Percentiles rank a stretch among this genome's conserved stretches.
phyloP scores from a whole-genome alignment of 345 rosid species.

The Erysimum cheiranthoides region DNA sequence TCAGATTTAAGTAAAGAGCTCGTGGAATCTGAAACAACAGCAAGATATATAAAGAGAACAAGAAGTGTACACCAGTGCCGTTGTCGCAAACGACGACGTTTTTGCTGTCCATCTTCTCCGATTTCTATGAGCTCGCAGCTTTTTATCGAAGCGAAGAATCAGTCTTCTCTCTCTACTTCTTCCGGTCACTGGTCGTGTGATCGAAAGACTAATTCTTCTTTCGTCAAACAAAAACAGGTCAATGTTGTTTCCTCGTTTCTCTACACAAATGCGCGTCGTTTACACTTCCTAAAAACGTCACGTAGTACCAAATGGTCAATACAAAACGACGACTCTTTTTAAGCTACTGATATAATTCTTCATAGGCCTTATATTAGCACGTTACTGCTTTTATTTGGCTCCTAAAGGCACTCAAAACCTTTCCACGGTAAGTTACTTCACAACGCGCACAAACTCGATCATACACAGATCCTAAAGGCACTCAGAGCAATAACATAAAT shows the following conservation, averaged over 20 bases:
- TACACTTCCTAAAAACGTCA: constrained; percentile 1
- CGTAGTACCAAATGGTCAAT: background rate
- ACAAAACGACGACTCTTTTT: background rate
- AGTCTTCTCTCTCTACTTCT: constrained; percentile 10
- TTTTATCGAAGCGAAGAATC: constrained; percentile 40
- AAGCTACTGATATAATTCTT: background rate
- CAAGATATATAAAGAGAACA: background rate
- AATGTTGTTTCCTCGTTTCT: constrained; percentile 21
- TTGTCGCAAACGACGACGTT: constrained; percentile 95
- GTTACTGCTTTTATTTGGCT: too few relatives aligned
- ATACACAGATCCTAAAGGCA: background rate
- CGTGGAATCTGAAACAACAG: constrained; percentile 10
- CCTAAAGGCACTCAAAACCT: background rate
- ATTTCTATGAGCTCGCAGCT: background rate
- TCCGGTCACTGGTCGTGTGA: constrained; percentile 41
- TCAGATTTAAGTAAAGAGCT: constrained; percentile 11
- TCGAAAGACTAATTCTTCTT: too few relatives aligned
- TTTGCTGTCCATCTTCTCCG: constrained; percentile 64
- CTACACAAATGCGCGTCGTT: constrained; percentile 21
- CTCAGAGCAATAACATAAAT: background rate
- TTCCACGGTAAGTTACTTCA: background rate
- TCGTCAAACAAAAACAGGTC: background rate
- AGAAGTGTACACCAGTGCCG: constrained; percentile 84
- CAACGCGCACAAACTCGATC: background rate
- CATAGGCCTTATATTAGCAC: too few relatives aligned